These are phyloP conservation scores for Glonium stellatum DNA, from an alignment of 495 filamentous ascomycete genomes.

Conservation along the genomic window DNA sequence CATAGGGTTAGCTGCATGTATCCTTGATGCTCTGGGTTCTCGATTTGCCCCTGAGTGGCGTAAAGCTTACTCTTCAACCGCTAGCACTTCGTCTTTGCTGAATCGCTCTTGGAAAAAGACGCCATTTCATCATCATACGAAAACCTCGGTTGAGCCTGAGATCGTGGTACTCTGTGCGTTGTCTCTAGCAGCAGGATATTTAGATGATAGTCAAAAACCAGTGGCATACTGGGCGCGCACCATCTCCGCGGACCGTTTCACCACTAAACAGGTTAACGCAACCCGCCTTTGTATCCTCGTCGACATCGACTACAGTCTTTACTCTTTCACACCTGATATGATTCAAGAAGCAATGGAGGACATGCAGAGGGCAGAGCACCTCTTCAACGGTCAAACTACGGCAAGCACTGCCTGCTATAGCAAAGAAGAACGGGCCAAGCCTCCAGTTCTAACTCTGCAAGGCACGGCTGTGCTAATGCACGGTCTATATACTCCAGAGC, in stretches of 20 bases:
- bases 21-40: slow-evolving; percentile 21
- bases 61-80: background rate
- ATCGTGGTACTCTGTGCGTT: slow-evolving; percentile 24
- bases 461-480: slow-evolving; percentile 16
- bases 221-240: slow-evolving; percentile 20
- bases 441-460: slow-evolving; percentile 3
- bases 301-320: slow-evolving; percentile 26
- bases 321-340: slow-evolving; percentile 16
- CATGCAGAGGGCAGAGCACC: slow-evolving; percentile 8
- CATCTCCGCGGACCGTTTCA: slow-evolving; percentile 2
- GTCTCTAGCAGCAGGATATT: slow-evolving; percentile 15
- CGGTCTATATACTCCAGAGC: slow-evolving; percentile 26
- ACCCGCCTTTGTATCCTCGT: slow-evolving; percentile 17
- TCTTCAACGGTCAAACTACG: background rate
- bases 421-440: slow-evolving; percentile 5
- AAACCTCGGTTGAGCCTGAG: slow-evolving; percentile 9
- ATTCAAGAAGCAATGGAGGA: slow-evolving; percentile 13
- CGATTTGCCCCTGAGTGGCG: slow-evolving; percentile 20
- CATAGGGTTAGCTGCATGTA: slow-evolving; percentile 25
- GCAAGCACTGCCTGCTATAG: background rate
- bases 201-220: slow-evolving; percentile 12
- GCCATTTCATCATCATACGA: background rate
- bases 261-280: slow-evolving; percentile 9
- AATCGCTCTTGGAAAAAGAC: background rate
- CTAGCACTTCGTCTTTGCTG: background rate